Base-by-base conservation (phyloP, 108 stramenopile species). In the Mediolabrus comicus region DNA sequence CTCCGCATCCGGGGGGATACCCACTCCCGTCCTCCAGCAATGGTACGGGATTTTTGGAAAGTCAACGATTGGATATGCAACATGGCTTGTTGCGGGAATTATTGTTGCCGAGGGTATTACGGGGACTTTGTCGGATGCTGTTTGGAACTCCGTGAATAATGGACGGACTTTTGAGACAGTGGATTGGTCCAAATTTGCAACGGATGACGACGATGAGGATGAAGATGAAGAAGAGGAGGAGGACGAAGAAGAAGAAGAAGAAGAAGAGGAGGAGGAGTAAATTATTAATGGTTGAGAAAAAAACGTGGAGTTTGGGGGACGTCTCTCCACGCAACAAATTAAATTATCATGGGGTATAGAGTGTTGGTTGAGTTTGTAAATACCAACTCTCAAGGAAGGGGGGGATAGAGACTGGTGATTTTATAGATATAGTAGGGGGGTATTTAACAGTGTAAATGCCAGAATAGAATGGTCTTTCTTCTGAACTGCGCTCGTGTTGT, bases 161-260 rank as follows among this genome's bases (percentile, higher is more conserved):
- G 94, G 94, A 52, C 82, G 82, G 71, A 91, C 90, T 25, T 95
- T 82, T 71, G 72, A 83, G 46, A 88, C 84, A 16, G 85, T 89
- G 11, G 94, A 95, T 79, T 92, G 94, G 91, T 80, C 85, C 62
- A 90, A 91, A 67, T 95, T 95, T 59, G 83, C 78, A 41, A 70
- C 80, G 27, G 78, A 71, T 24, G 90, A 90, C 24, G 90, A 92
- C 1, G 94, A 95, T 9, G 91, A 88, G 0, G 89, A 91, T 0
- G 89, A 92, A 0, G 94, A 92, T 0, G 91, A 92, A 3, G 93
- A 87, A 9, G 90, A 94, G 11, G 89, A 88, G 3, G 89, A 88
- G 9, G 87, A 83, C 5, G 86, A 86, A 25, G 87, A 92, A 30
- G 86, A 86, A 12, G 86, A 82, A 33, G 83, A 83, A 17, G 81